phyloP scores from a whole-genome alignment of 768 basidiomycete genomes.

The Pisolithus marmoratus region DNA sequence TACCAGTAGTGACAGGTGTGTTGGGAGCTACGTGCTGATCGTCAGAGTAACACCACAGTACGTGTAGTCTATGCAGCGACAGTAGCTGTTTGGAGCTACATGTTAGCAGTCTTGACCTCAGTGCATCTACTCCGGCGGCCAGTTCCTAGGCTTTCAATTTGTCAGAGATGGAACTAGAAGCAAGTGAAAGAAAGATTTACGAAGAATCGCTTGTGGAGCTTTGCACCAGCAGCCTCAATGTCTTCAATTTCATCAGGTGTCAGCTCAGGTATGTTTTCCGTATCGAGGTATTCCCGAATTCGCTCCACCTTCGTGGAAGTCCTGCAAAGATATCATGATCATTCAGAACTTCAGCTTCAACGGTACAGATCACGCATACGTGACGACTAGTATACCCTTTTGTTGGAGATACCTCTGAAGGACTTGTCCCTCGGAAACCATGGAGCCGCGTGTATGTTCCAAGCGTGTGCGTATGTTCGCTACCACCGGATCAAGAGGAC shows the following conservation, averaged over 20 bases:
- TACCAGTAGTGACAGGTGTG: no score
- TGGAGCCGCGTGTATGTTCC: constrained; percentile 17
- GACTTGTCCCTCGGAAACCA: constrained; percentile 26
- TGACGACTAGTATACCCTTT: constrained; percentile 26
- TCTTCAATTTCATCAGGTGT: constrained; percentile 19
- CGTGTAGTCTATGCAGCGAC: no score
- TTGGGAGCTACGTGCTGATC: no score
- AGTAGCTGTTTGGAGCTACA: no score
- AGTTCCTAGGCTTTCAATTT: constrained; percentile 9
- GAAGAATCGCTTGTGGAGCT: constrained; percentile 19
- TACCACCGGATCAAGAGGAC: constrained; percentile 36
- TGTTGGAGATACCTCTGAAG: constrained; percentile 26
- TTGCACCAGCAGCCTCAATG: constrained; percentile 22
- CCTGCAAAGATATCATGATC: constrained; percentile 11
- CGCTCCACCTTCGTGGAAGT: constrained; percentile 29
- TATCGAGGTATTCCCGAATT: constrained; percentile 29
- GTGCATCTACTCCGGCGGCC: constrained; percentile 14
- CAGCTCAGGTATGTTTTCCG: constrained; percentile 22
- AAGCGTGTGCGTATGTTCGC: constrained; percentile 27
- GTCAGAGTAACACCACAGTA: no score
- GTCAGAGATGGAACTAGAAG: background rate
- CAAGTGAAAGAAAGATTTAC: constrained; percentile 11
- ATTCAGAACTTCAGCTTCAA: no score
- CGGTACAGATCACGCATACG: constrained; percentile 13
- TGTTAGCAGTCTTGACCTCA: no score